Base-by-base conservation (phyloP, 2,329 filamentous ascomycete species). In the Trichoderma hamatum region DNA sequence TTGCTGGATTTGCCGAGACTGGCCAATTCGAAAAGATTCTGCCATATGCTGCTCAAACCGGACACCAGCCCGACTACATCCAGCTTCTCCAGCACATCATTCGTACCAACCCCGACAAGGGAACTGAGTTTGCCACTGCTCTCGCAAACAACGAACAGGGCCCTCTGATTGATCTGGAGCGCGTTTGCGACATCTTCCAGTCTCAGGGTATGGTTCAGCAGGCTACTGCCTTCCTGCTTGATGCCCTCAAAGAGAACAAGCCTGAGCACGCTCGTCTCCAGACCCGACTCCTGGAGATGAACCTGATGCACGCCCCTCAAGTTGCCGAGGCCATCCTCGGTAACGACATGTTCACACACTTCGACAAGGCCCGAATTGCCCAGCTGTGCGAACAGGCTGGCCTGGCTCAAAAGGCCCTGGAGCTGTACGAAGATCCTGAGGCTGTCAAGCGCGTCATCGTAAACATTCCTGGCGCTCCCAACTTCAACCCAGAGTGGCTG, bases 261-360 rank as follows among this genome's bases (percentile, higher is more conserved):
- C 94, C 94, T 0, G 96, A 99, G 80, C 94, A 99, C 78, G 95
- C 90, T 49, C 90, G 95, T 73, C 86, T 99, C 49, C 96, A 99
- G 82, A 99, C 96, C 26, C 91, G 96, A 70, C 86, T 99, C 3
- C 84, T 99, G 68, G 96, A 99, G 85, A 98, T 99, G 94, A 99
- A 99, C 81, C 83, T 99, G 72, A 86, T 97, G 81, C 96, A 97
- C 74, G 96, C 96, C 1, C 96, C 96, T 62, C 96, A 98, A 80
- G 96, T 99, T 67, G 96, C 96, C 3, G 96, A 99, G 80, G 96
- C 96, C 39, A 99, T 99, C 74, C 88, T 99, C 51, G 93, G 95
- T 73, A 99, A 99, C 76, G 93, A 98, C 76, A 97, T 99, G 92
- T 98, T 99, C 82, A 94, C 94, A 0, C 89, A 99, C 82, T 99